phyloP scores from a whole-genome alignment of 805 yeast species.

The Metschnikowia santaceciliae region DNA sequence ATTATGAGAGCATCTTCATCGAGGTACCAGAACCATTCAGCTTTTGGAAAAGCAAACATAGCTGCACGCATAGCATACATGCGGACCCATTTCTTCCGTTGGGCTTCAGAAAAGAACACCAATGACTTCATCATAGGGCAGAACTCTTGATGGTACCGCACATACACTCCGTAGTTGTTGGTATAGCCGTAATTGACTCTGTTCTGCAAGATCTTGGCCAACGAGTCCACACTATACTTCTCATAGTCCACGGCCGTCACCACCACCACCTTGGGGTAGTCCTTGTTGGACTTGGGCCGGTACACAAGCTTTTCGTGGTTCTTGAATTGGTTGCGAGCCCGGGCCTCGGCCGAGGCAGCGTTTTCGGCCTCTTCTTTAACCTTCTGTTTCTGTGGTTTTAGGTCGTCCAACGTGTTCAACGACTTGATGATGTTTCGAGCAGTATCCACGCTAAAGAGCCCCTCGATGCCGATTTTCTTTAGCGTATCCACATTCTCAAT shows the following conservation, averaged over 20 bases:
- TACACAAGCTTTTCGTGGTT: constrained; percentile 61
- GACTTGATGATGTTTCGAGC: constrained; percentile 34
- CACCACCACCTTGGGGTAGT: constrained; percentile 63
- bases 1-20: constrained; percentile 76
- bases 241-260: constrained; percentile 81
- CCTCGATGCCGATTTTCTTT: constrained; percentile 51
- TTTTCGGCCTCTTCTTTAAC: constrained; percentile 46
- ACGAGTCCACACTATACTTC: constrained; percentile 52
- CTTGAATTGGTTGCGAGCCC: constrained; percentile 55
- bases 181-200: constrained; percentile 83
- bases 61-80: constrained; percentile 73
- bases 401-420: constrained; percentile 43
- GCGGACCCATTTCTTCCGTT: constrained; percentile 60
- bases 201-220: constrained; percentile 73
- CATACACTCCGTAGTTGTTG: constrained; percentile 78
- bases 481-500: constrained; percentile 64
- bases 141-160: constrained; percentile 84
- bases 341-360: constrained; percentile 37
- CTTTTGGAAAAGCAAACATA: constrained; percentile 86
- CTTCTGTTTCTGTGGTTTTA: constrained; percentile 30
- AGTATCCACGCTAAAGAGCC: constrained; percentile 38
- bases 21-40: constrained; percentile 87
- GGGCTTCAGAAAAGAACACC: constrained; percentile 37
- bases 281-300: constrained; percentile 29
- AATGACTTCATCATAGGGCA: constrained; percentile 49